Evolutionary conservation across 768 basidiomycete genomes (phyloP), one percentile per base, ranked within the genome.

Genomic region (Auriculariales sp.): DNA sequence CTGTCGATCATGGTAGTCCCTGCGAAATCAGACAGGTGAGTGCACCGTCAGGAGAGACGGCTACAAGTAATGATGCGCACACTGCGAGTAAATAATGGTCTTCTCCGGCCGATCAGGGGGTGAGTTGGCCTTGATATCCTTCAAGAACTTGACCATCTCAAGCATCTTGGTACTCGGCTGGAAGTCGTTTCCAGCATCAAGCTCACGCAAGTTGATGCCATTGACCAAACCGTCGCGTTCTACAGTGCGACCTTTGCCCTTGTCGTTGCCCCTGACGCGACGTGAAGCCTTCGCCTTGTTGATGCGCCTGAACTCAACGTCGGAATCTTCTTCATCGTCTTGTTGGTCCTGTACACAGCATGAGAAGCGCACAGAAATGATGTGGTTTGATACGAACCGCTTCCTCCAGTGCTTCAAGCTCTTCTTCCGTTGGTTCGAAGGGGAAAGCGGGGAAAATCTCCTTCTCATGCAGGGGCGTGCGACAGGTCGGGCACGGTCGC

Each of bases 1-100:
- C 81, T 64, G 58, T 82, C 76, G 29, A 84, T 70, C 76, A 82
- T 81, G 1, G 78, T 78, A 0, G 81, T 84, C 81, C 81, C 81
- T 83, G 49, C 48, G 48, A 14, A n/a, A n/a, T n/a, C n/a, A 34
- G n/a, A 3, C 10, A 39, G 17, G 35, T 53, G 24, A 50, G 44
- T 4, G 31, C 3, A 6, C 15, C 17, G 27, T 25, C 49, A 28
- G 30, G 3, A 9, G 27, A 45, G 32, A 15, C 17, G 59, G 44
- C 17, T n/a, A n/a, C n/a, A n/a, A n/a, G n/a, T n/a, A n/a, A n/a
- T n/a, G n/a, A 25, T 12, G 45, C 74, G 46, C 51, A 81, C 81
- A 84, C 60, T 84, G 82, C 4, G 79, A 81, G 61, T 78, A 84
- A 34, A 72, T 68, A 29, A 84, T 83, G 3, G 74, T 75, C 68